Percentiles rank a stretch among this genome's conserved stretches.
Conservation (phyloP, 106 monocot species). For the Allium fistulosum region DNA sequence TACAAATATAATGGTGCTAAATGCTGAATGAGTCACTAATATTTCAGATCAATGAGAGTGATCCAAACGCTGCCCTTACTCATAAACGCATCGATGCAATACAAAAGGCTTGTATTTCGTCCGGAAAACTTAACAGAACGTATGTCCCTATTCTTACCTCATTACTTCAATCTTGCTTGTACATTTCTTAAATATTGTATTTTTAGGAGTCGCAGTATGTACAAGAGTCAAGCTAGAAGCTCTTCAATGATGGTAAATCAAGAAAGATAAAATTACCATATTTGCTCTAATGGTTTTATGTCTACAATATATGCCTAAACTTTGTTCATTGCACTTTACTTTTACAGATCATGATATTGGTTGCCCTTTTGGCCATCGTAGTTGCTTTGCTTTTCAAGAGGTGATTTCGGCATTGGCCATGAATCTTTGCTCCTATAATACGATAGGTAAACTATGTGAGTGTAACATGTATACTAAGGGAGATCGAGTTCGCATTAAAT, state of each 20-base stretch:
- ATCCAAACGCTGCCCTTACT: conserved; percentile 75
- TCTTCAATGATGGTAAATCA: conserved; percentile 36
- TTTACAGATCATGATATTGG: conserved; percentile 23
- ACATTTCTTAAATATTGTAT: neutral
- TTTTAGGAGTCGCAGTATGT: conserved; percentile 16
- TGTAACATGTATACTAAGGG: too few species aligned
- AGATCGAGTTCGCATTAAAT: too few species aligned
- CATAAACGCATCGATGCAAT: conserved; percentile 57
- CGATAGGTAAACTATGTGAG: too few species aligned
- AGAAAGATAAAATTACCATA: neutral
- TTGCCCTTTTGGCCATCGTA: conserved; percentile 27
- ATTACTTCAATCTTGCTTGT: conserved; percentile 1
- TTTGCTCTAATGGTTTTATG: neutral
- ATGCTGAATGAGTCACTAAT: neutral
- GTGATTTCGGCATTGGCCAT: neutral
- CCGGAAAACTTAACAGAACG: conserved; percentile 62
- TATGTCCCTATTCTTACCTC: conserved; percentile 12
- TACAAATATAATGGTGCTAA: too few species aligned
- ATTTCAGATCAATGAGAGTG: conserved; percentile 53
- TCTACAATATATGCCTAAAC: neutral
- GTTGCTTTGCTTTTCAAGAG: conserved; percentile 10
- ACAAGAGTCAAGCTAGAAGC: conserved; percentile 16
- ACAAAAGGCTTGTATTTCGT: conserved; percentile 61
- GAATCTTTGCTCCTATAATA: too few species aligned
- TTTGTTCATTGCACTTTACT: neutral